Evolutionary conservation across 1,284 basidiomycete species (phyloP).

Genomic region (Mycosarcoma maydis): DNA sequence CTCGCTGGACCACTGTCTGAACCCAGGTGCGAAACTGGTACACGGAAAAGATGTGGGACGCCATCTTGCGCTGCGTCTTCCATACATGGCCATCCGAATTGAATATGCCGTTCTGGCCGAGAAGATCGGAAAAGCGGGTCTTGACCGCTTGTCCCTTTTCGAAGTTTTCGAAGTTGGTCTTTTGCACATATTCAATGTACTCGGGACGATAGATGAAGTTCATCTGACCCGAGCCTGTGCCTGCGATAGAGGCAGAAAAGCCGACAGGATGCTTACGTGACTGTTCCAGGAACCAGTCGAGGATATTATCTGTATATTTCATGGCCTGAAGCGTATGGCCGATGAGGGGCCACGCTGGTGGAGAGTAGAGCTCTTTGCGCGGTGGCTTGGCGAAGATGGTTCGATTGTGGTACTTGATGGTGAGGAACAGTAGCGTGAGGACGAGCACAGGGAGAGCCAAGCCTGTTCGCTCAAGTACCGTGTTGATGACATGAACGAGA

Average conservation of each 20-base stretch:
- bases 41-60: conserved; percentile 59
- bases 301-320: conserved; percentile 5
- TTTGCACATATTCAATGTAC: conserved; percentile 64
- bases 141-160: conserved; percentile 50
- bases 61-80: conserved; percentile 62
- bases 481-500: conserved; percentile 10
- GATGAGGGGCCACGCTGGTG: conserved; percentile 33
- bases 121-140: conserved; percentile 42
- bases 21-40: conserved; percentile 58
- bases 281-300: conserved; percentile 29
- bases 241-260: conserved; percentile 18
- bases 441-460: conserved; percentile 18
- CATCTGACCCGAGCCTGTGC: conserved; percentile 34
- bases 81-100: conserved; percentile 62
- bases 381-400: conserved; percentile 27
- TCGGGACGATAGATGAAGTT: conserved; percentile 45
- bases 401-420: conserved; percentile 44
- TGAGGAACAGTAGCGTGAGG: conserved; percentile 22
- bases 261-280: conserved; percentile 21
- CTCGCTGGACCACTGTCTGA: conserved; percentile 51
- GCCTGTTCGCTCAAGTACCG: conserved; percentile 17
- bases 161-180: conserved; percentile 64
- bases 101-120: conserved; percentile 56
- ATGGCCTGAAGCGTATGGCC: conserved; percentile 33
- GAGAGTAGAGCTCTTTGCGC: conserved; percentile 27